Evolutionary conservation across 2,329 filamentous ascomycete species (phyloP), one percentile per base, ranked within the genome.

Genomic region (Zymoseptoria ardabiliae): DNA sequence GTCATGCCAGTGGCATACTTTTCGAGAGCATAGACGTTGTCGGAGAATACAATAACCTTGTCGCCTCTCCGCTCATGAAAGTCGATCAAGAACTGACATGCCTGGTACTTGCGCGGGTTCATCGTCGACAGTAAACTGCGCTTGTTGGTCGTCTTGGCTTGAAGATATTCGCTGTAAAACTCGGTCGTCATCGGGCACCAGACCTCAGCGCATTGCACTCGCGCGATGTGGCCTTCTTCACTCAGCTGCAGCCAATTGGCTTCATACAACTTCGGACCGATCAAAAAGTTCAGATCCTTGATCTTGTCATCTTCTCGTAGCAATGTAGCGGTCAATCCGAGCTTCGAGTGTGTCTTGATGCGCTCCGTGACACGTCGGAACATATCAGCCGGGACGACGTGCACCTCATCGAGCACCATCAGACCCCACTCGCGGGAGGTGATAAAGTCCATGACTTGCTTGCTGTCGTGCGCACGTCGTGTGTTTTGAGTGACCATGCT

Each of bases 141-240:
- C 72, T 88, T 88, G 62, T 85, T 80, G 17, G 84, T 85, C 11
- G 85, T 86, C 4, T 73, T 73, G 7, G 77, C 84, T 57, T 84
- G 81, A 61, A 97, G 83, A 75, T 97, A 99, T 73, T 97, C 91
- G 19, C 91, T 88, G 74, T 97, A 97, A 72, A 99, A 99, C 68
- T 99, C 94, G 0, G 92, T 94, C 0, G 94, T 96, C 94, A 99
- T 99, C 2, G 93, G 91, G 71, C 94, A 99, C 94, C 94, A 99
- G 6, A 99, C 94, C 75, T 99, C 94, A 13, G 94, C 94, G 74
- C 94, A 99, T 74, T 99, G 94, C 1, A 99, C 94, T 66, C 91
- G 88, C 41, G 94, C 94, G 73, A 99, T 99, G 71, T 97, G 92
- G 0, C 94, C 94, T 75, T 97, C 91, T 70, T 97, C 90, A 1